These are phyloP conservation scores for Novymonas esmeraldas DNA, from an alignment of 208 protist genomes.

Conservation along the genomic window DNA sequence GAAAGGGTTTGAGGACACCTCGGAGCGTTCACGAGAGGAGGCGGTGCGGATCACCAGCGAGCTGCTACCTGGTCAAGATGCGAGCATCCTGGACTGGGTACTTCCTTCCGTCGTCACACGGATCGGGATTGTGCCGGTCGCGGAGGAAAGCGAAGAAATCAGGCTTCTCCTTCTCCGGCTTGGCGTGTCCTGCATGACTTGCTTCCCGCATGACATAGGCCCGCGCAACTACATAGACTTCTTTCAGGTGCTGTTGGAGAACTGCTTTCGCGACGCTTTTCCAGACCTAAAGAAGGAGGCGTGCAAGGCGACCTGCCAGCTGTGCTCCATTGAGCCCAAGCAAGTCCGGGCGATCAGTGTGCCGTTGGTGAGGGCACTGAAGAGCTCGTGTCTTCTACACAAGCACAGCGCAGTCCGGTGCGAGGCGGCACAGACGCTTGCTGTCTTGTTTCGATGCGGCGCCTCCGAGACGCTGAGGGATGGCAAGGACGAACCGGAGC, in stretches of 20 bases:
- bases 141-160: slow-evolving; percentile 86
- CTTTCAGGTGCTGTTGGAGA: slow-evolving; percentile 85
- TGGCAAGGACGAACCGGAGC: slow-evolving; percentile 71
- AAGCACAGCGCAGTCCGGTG: slow-evolving; percentile 85
- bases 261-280: slow-evolving; percentile 79
- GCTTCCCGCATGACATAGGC: slow-evolving; percentile 88
- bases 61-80: slow-evolving; percentile 47
- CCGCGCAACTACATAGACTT: slow-evolving; percentile 90
- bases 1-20: slow-evolving; percentile 75
- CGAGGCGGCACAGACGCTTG: slow-evolving; percentile 63
- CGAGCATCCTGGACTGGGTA: slow-evolving; percentile 84
- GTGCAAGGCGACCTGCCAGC: slow-evolving; percentile 59
- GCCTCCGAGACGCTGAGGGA: slow-evolving; percentile 71
- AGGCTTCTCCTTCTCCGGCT: slow-evolving; percentile 73
- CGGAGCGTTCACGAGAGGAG: slow-evolving; percentile 80
- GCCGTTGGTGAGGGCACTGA: slow-evolving; percentile 72
- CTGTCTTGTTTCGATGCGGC: slow-evolving; percentile 70
- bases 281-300: slow-evolving; percentile 88
- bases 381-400: slow-evolving; percentile 70
- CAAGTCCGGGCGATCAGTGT: slow-evolving; percentile 68
- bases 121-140: slow-evolving; percentile 71
- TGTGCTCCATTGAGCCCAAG: slow-evolving; percentile 81
- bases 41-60: slow-evolving; percentile 54
- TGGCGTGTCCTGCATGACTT: slow-evolving; percentile 68
- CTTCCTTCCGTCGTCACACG: slow-evolving; percentile 85